phyloP scores from a whole-genome alignment of 2,329 filamentous ascomycete genomes.

The Penicillium sp. region DNA sequence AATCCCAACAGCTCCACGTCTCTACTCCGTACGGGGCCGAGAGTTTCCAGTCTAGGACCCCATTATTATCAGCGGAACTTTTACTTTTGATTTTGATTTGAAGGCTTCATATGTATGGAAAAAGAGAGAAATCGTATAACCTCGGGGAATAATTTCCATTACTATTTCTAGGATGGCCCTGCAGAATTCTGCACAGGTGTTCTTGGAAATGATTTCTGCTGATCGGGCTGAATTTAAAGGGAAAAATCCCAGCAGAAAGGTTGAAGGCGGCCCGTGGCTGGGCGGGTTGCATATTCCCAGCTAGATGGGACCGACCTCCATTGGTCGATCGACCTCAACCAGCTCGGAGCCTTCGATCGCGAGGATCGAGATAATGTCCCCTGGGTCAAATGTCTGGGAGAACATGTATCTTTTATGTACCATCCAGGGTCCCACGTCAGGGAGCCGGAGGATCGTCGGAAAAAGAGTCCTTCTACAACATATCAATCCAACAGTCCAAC shows the following conservation, averaged over 20 bases:
- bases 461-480: neutral
- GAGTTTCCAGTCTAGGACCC: slow-evolving; percentile 5
- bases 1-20: slow-evolving; percentile 12
- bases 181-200: neutral
- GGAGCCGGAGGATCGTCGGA: neutral
- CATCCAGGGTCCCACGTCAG: neutral
- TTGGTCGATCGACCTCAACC: slow-evolving; percentile 19
- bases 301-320: slow-evolving; percentile 21
- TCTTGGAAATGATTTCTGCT: neutral
- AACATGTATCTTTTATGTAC: neutral
- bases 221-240: neutral
- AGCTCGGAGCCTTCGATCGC: neutral
- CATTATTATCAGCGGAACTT: slow-evolving; percentile 2
- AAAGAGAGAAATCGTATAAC: neutral
- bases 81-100: neutral
- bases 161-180: neutral
- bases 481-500: neutral
- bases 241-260: slow-evolving; percentile 12
- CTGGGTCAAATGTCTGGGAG: no score
- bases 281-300: slow-evolving; percentile 22
- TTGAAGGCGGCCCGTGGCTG: slow-evolving; percentile 15
- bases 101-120: neutral
- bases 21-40: slow-evolving; percentile 6
- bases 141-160: neutral
- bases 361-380: neutral